Evolutionary conservation across 768 basidiomycete species (phyloP).

Genomic region (Lentinula aciculospora): DNA sequence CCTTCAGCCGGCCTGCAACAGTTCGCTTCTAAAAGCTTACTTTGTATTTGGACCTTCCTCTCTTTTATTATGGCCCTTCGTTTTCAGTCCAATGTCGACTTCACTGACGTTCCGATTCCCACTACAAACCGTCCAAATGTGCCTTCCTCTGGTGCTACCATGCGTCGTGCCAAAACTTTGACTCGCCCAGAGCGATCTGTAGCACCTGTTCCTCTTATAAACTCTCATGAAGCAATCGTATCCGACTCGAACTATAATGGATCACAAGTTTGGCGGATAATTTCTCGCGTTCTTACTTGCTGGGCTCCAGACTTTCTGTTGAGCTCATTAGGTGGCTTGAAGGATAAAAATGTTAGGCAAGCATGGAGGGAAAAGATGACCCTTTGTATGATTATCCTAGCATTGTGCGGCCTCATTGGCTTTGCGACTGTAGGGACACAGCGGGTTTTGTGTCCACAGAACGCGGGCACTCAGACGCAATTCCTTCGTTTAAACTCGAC

Average conservation of each 20-base stretch:
- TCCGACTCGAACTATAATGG: constrained; percentile 30
- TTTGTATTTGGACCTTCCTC: constrained; percentile 15
- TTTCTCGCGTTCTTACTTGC: constrained; percentile 75
- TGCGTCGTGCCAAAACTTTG: constrained; percentile 91
- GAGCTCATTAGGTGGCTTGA: constrained; percentile 69
- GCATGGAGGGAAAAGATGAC: constrained; percentile 99
- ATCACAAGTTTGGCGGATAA: constrained; percentile 72
- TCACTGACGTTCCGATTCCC: constrained; percentile 64
- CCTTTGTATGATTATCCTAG: constrained; percentile 78
- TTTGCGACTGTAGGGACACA: constrained; percentile 95
- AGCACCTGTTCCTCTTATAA: constrained; percentile 91
- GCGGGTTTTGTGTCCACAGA: constrained; percentile 81
- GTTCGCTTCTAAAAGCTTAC: constrained; percentile 9
- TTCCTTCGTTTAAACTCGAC: constrained; percentile 53
- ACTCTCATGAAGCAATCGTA: constrained; percentile 29
- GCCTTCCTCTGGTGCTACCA: constrained; percentile 48
- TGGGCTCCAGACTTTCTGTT: constrained; percentile 87
- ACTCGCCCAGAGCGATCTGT: constrained; percentile 94
- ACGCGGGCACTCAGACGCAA: constrained; percentile 29
- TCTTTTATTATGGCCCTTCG: constrained; percentile 44
- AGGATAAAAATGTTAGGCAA: constrained; percentile 70
- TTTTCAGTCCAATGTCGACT: constrained; percentile 47
- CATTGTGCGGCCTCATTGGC: constrained; percentile 76
- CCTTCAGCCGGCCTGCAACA: constrained; percentile 8
- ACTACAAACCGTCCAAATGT: constrained; percentile 45